Conservation (phyloP, 176 grass and related monocot genomes). For the Carex kokanica region DNA sequence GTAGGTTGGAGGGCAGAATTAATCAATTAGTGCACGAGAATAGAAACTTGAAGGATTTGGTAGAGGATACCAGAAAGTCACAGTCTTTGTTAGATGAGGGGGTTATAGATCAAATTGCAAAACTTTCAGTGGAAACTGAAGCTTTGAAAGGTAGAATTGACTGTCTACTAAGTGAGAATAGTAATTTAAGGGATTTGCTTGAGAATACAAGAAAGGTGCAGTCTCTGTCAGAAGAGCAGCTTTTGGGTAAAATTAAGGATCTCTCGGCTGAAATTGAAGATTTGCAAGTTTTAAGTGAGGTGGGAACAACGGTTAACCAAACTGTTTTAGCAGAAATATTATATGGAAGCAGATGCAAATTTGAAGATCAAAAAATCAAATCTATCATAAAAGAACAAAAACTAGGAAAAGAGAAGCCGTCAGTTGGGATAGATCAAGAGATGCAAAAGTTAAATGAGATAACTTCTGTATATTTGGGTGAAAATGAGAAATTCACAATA, state of each 20-base stretch:
- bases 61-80: constrained; percentile 42
- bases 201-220: constrained; percentile 39
- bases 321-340: constrained; percentile 46
- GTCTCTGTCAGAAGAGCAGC: constrained; percentile 30
- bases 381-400: constrained; percentile 37
- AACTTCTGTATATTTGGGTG: constrained; percentile 23
- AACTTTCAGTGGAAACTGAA: constrained; percentile 42
- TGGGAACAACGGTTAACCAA: constrained; percentile 36
- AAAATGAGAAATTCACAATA: constrained; percentile 53
- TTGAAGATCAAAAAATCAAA: constrained; percentile 39
- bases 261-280: constrained; percentile 45
- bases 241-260: constrained; percentile 35
- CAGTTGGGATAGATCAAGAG: constrained; percentile 37
- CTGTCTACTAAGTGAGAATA: constrained; percentile 48
- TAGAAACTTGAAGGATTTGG: constrained; percentile 36
- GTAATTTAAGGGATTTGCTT: constrained; percentile 39
- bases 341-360: constrained; percentile 24
- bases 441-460: constrained; percentile 56
- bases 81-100: constrained; percentile 29
- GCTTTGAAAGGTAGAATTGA: constrained; percentile 47
- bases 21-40: constrained; percentile 48
- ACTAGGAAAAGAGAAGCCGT: constrained; percentile 46
- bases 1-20: constrained; percentile 50
- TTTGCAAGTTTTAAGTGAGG: constrained; percentile 36
- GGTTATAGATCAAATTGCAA: constrained; percentile 29